Evolutionary conservation across 805 yeast species (phyloP).

Genomic region (Candida mattraensis): DNA sequence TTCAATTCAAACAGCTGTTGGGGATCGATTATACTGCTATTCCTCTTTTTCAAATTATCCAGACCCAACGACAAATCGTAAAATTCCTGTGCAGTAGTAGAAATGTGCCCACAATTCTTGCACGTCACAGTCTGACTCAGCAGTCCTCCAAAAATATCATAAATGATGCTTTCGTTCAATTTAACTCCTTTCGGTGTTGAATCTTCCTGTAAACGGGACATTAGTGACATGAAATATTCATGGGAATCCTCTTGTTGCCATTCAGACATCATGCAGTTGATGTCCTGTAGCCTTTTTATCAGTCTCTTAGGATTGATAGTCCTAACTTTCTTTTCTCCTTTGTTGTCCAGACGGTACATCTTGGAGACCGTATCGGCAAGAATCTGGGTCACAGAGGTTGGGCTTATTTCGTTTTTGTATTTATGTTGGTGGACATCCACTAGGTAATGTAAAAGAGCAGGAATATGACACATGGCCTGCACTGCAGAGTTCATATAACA

Average conservation of each 20-base stretch:
- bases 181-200: slow-evolving; percentile 88
- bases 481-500: slow-evolving; percentile 96
- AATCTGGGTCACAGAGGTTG: slow-evolving; percentile 61
- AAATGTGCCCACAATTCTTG: slow-evolving; percentile 74
- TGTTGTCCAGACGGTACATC: slow-evolving; percentile 64
- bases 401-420: slow-evolving; percentile 44
- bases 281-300: slow-evolving; percentile 70
- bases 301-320: slow-evolving; percentile 75
- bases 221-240: slow-evolving; percentile 91
- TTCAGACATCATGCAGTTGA: slow-evolving; percentile 93
- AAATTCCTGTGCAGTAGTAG: slow-evolving; percentile 88
- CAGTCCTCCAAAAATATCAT: slow-evolving; percentile 93
- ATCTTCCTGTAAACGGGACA: slow-evolving; percentile 88
- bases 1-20: slow-evolving; percentile 28
- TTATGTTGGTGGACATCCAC: slow-evolving; percentile 60
- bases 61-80: slow-evolving; percentile 88
- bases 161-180: slow-evolving; percentile 74
- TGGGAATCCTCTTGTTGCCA: slow-evolving; percentile 99
- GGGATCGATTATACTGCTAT: slow-evolving; percentile 31
- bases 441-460: slow-evolving; percentile 85
- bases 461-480: slow-evolving; percentile 86
- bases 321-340: slow-evolving; percentile 36
- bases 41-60: slow-evolving; percentile 48
- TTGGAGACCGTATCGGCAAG: slow-evolving; percentile 66
- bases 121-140: slow-evolving; percentile 85